A percentile compares a stretch with the other conserved stretches of the same genome.
These are phyloP conservation scores for Myriangium duriaei DNA, from an alignment of 2,329 filamentous ascomycete species.

Conservation along the genomic window DNA sequence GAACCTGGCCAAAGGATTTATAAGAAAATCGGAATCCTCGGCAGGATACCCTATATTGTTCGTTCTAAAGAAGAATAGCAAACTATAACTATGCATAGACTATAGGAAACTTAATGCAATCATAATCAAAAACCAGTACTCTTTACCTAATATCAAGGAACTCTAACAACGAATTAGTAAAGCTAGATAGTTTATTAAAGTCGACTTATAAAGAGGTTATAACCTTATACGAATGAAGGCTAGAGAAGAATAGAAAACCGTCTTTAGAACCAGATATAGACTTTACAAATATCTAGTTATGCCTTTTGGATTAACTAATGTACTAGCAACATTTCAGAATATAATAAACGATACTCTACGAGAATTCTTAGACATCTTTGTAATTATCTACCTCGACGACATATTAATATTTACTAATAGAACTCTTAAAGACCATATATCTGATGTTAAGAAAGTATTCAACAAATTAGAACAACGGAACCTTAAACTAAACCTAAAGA, in stretches of 20 bases:
- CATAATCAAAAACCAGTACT: slow-evolving; percentile 22
- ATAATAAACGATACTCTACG: slow-evolving; percentile 17
- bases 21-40: neutral
- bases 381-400: slow-evolving; percentile 20
- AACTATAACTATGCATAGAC: slow-evolving; percentile 22
- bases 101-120: slow-evolving; percentile 21
- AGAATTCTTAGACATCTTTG: slow-evolving; percentile 12
- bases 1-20: slow-evolving; percentile 1
- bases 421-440: slow-evolving; percentile 3
- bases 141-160: slow-evolving; percentile 18
- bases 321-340: slow-evolving; percentile 17
- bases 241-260: slow-evolving; percentile 15
- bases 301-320: slow-evolving; percentile 17
- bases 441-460: slow-evolving; percentile 1
- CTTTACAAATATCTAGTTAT: slow-evolving; percentile 18
- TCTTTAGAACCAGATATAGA: slow-evolving; percentile 15
- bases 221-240: slow-evolving; percentile 16
- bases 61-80: too few relatives aligned
- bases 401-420: slow-evolving; percentile 20
- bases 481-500: slow-evolving; percentile 11
- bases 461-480: slow-evolving; percentile 2
- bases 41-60: neutral
- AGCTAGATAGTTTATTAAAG: slow-evolving; percentile 14
- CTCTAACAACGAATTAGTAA: slow-evolving; percentile 14
- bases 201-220: slow-evolving; percentile 18